Evolutionary conservation across 257 asterid species (phyloP).

Genomic region (Nyctanthes arbortristis): DNA sequence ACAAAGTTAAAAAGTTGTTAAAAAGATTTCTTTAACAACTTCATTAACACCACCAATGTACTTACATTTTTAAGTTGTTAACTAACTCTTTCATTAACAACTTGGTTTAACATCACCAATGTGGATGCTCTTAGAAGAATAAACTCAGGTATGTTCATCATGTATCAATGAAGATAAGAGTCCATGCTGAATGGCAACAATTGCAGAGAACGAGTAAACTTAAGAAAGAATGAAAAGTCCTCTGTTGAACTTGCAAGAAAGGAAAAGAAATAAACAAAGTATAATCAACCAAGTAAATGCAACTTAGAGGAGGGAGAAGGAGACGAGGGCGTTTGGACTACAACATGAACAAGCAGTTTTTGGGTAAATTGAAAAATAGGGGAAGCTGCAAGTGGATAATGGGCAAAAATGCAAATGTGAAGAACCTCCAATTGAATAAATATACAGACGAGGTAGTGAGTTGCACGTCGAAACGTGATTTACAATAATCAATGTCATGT

Average conservation of each 20-base stretch:
- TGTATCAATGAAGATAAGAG: conserved; percentile 51
- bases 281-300: background rate
- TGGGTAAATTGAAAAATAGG: conserved; percentile 4
- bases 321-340: no score
- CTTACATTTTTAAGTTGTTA: no score
- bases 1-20: no score
- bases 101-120: no score
- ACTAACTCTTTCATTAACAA: no score
- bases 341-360: background rate
- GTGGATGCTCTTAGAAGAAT: no score
- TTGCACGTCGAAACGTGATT: no score
- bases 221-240: conserved; percentile 17
- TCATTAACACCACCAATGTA: no score
- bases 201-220: conserved; percentile 36
- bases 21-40: no score
- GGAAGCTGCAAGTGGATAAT: background rate
- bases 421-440: conserved; percentile 9
- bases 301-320: background rate
- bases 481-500: background rate
- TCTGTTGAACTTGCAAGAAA: background rate
- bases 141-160: conserved; percentile 43
- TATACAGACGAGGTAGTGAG: no score
- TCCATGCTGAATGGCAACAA: conserved; percentile 34
- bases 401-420: background rate
- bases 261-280: background rate